Evolutionary conservation across 176 grass and related monocot species (phyloP).

Genomic region (Aegilops longissima): DNA sequence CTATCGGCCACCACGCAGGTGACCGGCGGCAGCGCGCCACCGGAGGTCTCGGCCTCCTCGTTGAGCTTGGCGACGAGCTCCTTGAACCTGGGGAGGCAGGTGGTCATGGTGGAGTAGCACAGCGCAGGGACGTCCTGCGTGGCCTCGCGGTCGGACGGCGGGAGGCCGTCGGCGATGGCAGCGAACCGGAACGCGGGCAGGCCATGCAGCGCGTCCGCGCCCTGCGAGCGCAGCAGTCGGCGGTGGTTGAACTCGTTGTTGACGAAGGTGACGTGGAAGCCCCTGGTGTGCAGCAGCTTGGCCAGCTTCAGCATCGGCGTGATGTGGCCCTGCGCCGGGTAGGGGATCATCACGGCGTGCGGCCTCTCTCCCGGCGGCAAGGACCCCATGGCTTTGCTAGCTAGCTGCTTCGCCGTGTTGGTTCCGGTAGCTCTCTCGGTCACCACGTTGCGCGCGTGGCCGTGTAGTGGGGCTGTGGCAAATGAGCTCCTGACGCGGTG

Average conservation of each 20-base stretch:
- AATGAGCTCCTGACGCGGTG: neutral
- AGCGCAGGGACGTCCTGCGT: conserved; percentile 44
- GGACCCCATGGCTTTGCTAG: conserved; percentile 26
- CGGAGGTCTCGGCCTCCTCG: neutral
- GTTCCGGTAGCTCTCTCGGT: no score
- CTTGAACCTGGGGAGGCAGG: conserved; percentile 35
- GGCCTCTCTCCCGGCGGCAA: neutral
- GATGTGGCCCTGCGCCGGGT: conserved; percentile 58
- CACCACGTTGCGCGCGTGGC: no score
- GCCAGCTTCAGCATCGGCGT: conserved; percentile 70
- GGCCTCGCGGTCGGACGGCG: conserved; percentile 34
- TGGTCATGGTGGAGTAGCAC: conserved; percentile 41
- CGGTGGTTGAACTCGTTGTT: conserved; percentile 64
- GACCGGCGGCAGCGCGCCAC: neutral
- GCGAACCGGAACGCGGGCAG: conserved; percentile 26
- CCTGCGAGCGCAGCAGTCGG: conserved; percentile 17
- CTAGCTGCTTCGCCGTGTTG: neutral
- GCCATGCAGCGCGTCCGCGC: conserved; percentile 9
- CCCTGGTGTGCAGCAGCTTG: conserved; percentile 56
- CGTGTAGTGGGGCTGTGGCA: neutral
- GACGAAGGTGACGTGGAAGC: conserved; percentile 69
- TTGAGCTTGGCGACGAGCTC: conserved; percentile 15
- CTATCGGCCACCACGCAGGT: conserved; percentile 41
- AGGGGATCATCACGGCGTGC: conserved; percentile 60
- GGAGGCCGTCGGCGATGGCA: conserved; percentile 42